Conservation (phyloP, 441 rosid genomes). For the Mallotus repandus region DNA sequence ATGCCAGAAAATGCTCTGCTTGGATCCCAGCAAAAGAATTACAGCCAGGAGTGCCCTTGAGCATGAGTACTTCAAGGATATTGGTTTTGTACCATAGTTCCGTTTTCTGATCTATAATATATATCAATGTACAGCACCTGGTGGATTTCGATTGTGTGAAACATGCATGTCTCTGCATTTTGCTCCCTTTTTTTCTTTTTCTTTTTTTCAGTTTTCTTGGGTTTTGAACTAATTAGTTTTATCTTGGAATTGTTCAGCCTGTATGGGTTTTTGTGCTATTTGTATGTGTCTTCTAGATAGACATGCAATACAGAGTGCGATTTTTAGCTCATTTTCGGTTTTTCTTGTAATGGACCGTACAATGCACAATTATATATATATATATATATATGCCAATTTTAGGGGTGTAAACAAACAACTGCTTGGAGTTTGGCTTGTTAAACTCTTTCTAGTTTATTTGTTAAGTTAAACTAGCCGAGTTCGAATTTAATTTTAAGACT, state of each 20-base stretch:
- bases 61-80: constrained; percentile 91
- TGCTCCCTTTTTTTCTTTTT: not conserved
- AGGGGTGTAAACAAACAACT: too few relatives aligned
- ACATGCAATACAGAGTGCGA: not conserved
- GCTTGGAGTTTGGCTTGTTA: too few relatives aligned
- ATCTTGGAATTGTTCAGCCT: not conserved
- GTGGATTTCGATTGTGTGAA: constrained; percentile 33
- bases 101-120: constrained; percentile 18
- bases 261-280: not conserved
- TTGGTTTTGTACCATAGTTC: constrained; percentile 62
- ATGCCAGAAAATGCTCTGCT: constrained; percentile 85
- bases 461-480: too few relatives aligned
- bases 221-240: not conserved
- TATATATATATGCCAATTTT: too few relatives aligned
- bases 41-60: constrained; percentile 86
- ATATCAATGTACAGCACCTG: constrained; percentile 27
- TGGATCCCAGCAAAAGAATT: constrained; percentile 90
- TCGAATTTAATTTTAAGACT: too few relatives aligned
- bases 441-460: too few relatives aligned
- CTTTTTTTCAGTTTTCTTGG: not conserved
- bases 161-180: constrained; percentile 3
- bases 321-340: not conserved
- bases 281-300: not conserved
- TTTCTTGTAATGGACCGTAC: not conserved
- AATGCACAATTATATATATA: not conserved